Evolutionary conservation across 2,329 filamentous ascomycete species (phyloP).

Genomic region (Pseudogymnoascus sp.): DNA sequence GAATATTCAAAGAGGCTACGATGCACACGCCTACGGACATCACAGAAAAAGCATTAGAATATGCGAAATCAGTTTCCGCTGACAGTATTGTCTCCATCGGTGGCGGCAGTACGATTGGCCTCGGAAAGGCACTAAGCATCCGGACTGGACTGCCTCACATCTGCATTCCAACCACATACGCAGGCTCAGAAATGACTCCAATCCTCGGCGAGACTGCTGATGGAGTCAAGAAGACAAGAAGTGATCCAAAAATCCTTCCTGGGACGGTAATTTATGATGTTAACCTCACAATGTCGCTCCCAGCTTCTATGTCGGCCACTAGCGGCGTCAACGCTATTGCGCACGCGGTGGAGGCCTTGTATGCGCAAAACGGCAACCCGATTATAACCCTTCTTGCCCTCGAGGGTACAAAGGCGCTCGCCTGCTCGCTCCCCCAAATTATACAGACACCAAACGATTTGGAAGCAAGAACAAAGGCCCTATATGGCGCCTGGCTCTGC

Average conservation of each 20-base stretch:
- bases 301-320: conserved; percentile 30
- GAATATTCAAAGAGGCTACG: conserved; percentile 47
- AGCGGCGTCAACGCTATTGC: conserved; percentile 62
- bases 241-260: conserved; percentile 53
- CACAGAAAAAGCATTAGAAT: conserved; percentile 49
- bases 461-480: conserved; percentile 42
- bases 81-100: conserved; percentile 55
- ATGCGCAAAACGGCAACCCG: conserved; percentile 54
- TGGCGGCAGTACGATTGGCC: conserved; percentile 54
- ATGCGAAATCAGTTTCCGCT: conserved; percentile 37
- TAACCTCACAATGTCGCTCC: conserved; percentile 53
- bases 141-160: conserved; percentile 49
- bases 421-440: conserved; percentile 42
- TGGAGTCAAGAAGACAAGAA: conserved; percentile 50
- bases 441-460: conserved; percentile 12
- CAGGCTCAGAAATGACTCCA: conserved; percentile 57
- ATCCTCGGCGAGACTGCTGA: conserved; percentile 56
- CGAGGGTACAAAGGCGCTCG: conserved; percentile 49
- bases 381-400: conserved; percentile 50
- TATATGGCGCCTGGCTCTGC: conserved; percentile 60
- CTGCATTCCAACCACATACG: conserved; percentile 55
- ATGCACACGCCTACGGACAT: conserved; percentile 57
- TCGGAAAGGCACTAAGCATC: conserved; percentile 51
- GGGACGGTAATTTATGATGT: conserved; percentile 59
- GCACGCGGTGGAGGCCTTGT: conserved; percentile 55